phyloP scores from a whole-genome alignment of 768 basidiomycete species.

The Boletus pseudo-olivaceus region DNA sequence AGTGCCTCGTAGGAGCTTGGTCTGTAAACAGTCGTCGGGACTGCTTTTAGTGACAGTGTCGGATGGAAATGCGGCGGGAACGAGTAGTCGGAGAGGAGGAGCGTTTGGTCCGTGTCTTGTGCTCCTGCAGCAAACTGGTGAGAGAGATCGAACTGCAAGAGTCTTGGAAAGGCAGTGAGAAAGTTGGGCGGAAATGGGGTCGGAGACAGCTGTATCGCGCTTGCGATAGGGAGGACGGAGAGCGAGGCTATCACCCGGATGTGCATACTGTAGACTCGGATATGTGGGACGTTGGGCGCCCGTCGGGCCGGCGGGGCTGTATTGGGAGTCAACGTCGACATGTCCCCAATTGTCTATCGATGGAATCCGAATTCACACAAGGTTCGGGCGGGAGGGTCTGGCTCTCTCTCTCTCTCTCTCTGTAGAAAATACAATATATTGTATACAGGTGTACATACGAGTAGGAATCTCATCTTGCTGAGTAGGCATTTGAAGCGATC shows the following conservation, averaged over 20 bases:
- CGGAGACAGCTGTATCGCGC: neutral
- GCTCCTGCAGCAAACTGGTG: slow-evolving; percentile 9
- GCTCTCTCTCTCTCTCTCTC: neutral
- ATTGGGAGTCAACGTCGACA: neutral
- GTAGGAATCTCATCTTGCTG: slow-evolving; percentile 4
- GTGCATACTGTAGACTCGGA: slow-evolving; percentile 2
- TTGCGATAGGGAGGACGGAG: neutral
- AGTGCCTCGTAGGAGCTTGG: slow-evolving; percentile 51
- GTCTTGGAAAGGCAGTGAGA: neutral
- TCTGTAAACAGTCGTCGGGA: slow-evolving; percentile 52
- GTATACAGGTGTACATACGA: neutral
- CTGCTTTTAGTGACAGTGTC: slow-evolving; percentile 38
- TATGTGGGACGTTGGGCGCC: too few relatives aligned
- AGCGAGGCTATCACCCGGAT: neutral
- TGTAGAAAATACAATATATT: slow-evolving; percentile 3
- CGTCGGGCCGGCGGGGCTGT: neutral
- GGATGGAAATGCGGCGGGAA: slow-evolving; percentile 6
- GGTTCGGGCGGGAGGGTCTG: too few relatives aligned
- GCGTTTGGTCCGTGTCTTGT: slow-evolving; percentile 2
- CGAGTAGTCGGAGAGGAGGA: slow-evolving; percentile 3
- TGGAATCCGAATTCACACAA: slow-evolving; percentile 1
- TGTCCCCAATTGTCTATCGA: neutral
- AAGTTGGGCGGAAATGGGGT: neutral
- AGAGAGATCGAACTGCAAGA: slow-evolving; percentile 23
- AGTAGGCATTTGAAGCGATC: slow-evolving; percentile 47